phyloP scores from a whole-genome alignment of 2,329 filamentous ascomycete species.

The Penicillium sp. region DNA sequence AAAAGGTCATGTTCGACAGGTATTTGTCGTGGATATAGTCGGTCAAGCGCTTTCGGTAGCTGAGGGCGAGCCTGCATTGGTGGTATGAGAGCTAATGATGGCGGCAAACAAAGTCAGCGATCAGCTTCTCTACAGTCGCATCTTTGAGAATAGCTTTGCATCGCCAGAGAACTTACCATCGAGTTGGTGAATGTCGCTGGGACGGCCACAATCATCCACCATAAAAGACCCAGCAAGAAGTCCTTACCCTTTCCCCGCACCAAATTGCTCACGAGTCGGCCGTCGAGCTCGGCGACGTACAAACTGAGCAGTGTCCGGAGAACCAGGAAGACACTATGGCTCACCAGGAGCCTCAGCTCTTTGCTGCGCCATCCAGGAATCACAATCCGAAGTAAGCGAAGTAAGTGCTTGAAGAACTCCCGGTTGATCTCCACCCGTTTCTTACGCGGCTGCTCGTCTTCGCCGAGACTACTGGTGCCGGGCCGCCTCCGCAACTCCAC shows the following conservation, averaged over 20 bases:
- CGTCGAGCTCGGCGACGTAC: constrained; percentile 95
- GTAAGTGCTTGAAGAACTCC: constrained; percentile 75
- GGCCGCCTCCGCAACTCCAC: constrained; percentile 58
- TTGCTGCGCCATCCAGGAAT: constrained; percentile 87
- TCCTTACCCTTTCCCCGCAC: constrained; percentile 89
- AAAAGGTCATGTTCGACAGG: constrained; percentile 95
- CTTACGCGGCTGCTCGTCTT: constrained; percentile 52
- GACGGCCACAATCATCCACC: constrained; percentile 98
- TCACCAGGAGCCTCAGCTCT: constrained; percentile 79
- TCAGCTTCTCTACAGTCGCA: constrained; percentile 12
- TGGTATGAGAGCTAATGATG: constrained; percentile 82
- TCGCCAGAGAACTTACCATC: constrained; percentile 63
- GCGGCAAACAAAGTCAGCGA: too few species aligned
- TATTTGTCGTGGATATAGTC: constrained; percentile 94
- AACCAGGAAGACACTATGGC: constrained; percentile 90
- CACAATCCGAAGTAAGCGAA: constrained; percentile 77
- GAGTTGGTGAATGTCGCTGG: constrained; percentile 98
- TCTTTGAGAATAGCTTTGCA: too few species aligned
- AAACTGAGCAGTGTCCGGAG: constrained; percentile 87
- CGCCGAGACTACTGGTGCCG: constrained; percentile 41
- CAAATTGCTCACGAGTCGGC: constrained; percentile 83
- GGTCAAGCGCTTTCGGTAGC: constrained; percentile 91
- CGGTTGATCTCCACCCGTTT: constrained; percentile 83
- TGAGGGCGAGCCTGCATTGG: constrained; percentile 87
- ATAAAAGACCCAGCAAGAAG: constrained; percentile 81